phyloP scores from a whole-genome alignment of 2,329 filamentous ascomycete genomes.

The Dothideomycetes sp. region DNA sequence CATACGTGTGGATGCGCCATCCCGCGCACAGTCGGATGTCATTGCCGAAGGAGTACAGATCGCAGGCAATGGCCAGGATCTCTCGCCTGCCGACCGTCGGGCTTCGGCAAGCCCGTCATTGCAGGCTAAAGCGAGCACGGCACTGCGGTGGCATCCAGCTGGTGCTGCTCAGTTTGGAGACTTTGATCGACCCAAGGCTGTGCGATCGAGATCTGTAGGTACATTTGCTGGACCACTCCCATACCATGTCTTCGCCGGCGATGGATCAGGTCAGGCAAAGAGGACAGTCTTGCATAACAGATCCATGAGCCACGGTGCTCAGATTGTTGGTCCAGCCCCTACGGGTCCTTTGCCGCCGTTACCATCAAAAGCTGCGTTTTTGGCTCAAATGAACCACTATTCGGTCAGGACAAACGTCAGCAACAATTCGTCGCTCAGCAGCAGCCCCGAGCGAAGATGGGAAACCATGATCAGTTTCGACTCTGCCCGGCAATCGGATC shows the following conservation, averaged over 20 bases:
- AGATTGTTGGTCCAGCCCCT: constrained; percentile 25
- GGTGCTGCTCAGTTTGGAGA: constrained; percentile 11
- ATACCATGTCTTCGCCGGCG: constrained; percentile 11
- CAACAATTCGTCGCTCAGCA: constrained; percentile 3
- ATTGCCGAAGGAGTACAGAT: not conserved
- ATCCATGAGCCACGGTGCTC: constrained; percentile 23
- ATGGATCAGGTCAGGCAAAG: constrained; percentile 1
- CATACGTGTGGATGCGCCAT: constrained; percentile 13
- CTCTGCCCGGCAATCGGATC: not conserved
- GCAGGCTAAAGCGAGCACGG: not conserved
- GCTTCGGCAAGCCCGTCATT: constrained; percentile 2
- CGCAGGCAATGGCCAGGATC: constrained; percentile 11
- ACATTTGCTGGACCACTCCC: constrained; percentile 12
- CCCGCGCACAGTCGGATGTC: constrained; percentile 12
- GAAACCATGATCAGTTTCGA: constrained; percentile 2
- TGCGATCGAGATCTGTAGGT: constrained; percentile 19
- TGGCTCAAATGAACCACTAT: constrained; percentile 13
- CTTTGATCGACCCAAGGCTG: not conserved
- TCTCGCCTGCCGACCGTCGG: constrained; percentile 11
- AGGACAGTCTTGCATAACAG: constrained; percentile 17
- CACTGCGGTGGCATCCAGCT: not conserved
- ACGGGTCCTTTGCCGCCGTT: constrained; percentile 31
- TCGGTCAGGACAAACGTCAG: constrained; percentile 2
- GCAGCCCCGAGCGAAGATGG: constrained; percentile 6
- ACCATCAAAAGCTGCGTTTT: constrained; percentile 20